Evolutionary conservation across 2,329 filamentous ascomycete species (phyloP), one percentile per base, ranked within the genome.

Genomic region (Myriosclerotinia duriaeana): DNA sequence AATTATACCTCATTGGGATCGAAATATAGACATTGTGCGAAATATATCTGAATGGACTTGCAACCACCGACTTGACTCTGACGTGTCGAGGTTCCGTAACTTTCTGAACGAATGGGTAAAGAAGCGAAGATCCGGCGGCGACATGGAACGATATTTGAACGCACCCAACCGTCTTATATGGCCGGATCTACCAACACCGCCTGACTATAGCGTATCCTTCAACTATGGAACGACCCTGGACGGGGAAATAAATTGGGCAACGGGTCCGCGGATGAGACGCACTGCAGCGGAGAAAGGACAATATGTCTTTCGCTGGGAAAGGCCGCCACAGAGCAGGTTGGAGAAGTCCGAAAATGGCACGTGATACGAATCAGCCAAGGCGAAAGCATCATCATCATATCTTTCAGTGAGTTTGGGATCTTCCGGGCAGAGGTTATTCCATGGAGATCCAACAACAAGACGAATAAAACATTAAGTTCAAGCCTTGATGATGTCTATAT

Each of bases 11-110:
- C 55, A 38, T 14, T 66, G 46, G 67, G 68, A 69, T 48, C 68
- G 67, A 66, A 22, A 69, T 64, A 64, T 67, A 15, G 64, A 67
- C 20, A 70, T 64, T 60, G 68, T 70, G 50, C 67, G 69, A 34
- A 70, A 44, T 55, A 48, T 69, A 79, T 59, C 64, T 60, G 68
- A 70, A 52, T 70, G 67, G 67, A 30, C 61, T n/a, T 40, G 64
- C 52, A 65, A 67, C 48, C 64, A 61, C 22, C 55, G 69, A 66
- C 56, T 68, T 17, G 67, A 69, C 17, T n/a, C 26, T 5, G 26
- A 48, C 11, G 56, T 48, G 1, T 59, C 26, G 7, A 26, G 14
- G 1, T 59, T 48, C n/a, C 42, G 56, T 20, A 12, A 48, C 5
- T 59, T 36, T 36, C 9, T 59, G 1, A 4, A 48, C 26, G 20